Evolutionary conservation across 2,329 filamentous ascomycete genomes (phyloP).

Genomic region (Sclerotiophoma versabilis): DNA sequence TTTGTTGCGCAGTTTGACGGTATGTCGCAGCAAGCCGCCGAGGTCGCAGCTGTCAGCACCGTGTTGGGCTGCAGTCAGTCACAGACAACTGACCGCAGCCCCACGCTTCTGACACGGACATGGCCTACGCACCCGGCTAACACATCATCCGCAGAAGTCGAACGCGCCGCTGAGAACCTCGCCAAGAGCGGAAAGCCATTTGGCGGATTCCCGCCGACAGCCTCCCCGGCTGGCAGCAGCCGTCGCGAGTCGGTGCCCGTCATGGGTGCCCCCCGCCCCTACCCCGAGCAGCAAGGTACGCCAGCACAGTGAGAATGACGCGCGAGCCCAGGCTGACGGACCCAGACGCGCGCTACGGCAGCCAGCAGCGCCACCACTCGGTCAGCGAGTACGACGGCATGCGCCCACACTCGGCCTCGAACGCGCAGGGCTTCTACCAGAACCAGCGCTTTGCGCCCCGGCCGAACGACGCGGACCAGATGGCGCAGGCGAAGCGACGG

Average conservation of each 20-base stretch:
- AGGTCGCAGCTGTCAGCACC: neutral
- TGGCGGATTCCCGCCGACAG: slow-evolving; percentile 47
- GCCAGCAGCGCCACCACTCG: slow-evolving; percentile 78
- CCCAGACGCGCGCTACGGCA: slow-evolving; percentile 71
- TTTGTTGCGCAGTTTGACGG: slow-evolving; percentile 90
- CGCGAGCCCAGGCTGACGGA: slow-evolving; percentile 18
- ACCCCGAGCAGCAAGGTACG: slow-evolving; percentile 65
- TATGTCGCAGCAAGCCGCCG: slow-evolving; percentile 59
- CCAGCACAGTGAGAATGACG: neutral
- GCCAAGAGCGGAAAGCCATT: slow-evolving; percentile 97
- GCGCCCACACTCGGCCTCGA: slow-evolving; percentile 75
- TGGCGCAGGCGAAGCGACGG: slow-evolving; percentile 98
- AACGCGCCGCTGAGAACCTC: slow-evolving; percentile 92
- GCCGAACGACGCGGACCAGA: slow-evolving; percentile 93
- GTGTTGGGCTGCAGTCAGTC: neutral
- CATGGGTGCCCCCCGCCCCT: slow-evolving; percentile 60
- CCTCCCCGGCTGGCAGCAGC: slow-evolving; percentile 57
- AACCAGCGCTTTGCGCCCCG: slow-evolving; percentile 88
- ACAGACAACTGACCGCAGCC: neutral
- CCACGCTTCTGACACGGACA: slow-evolving; percentile 1
- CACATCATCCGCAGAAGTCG: slow-evolving; percentile 73
- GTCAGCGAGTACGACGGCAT: slow-evolving; percentile 83
- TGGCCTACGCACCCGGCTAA: slow-evolving; percentile 22
- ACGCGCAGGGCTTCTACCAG: slow-evolving; percentile 93
- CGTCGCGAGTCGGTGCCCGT: slow-evolving; percentile 83